phyloP scores from a whole-genome alignment of 345 rosid species.

The Zanthoxylum bungeanum region DNA sequence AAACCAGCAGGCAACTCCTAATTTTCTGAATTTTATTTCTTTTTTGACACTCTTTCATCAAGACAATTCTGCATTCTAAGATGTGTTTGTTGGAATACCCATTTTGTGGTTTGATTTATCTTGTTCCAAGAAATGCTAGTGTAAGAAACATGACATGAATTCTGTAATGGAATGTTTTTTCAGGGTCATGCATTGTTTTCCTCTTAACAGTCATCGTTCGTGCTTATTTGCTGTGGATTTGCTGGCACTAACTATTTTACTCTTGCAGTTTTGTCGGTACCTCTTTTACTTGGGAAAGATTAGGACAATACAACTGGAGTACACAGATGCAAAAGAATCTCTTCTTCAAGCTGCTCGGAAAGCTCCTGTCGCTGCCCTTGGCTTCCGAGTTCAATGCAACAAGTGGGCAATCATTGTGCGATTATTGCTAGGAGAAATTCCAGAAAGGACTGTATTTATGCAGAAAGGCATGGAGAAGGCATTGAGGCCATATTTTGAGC shows the following conservation, averaged over 20 bases:
- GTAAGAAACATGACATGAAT: neutral
- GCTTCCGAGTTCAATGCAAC: constrained; percentile 57
- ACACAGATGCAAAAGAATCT: constrained; percentile 58
- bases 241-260: neutral
- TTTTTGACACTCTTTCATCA: neutral
- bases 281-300: constrained; percentile 60
- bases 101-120: neutral
- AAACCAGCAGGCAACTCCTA: constrained; percentile 41
- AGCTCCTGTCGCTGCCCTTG: constrained; percentile 51
- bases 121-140: neutral
- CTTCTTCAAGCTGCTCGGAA: constrained; percentile 63
- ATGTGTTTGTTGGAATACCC: neutral
- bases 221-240: neutral
- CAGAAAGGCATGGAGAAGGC: constrained; percentile 64
- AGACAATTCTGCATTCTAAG: neutral
- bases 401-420: constrained; percentile 60
- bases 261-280: constrained; percentile 51
- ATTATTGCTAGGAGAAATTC: constrained; percentile 51
- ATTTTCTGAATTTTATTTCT: neutral
- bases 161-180: neutral
- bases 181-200: neutral
- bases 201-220: no score
- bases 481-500: constrained; percentile 58
- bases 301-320: constrained; percentile 59
- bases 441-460: constrained; percentile 58